Percentiles rank a stretch among this genome's conserved stretches.
Evolutionary conservation across 495 filamentous ascomycete genomes (phyloP).

Genomic region (Penicillium egyptiacum): DNA sequence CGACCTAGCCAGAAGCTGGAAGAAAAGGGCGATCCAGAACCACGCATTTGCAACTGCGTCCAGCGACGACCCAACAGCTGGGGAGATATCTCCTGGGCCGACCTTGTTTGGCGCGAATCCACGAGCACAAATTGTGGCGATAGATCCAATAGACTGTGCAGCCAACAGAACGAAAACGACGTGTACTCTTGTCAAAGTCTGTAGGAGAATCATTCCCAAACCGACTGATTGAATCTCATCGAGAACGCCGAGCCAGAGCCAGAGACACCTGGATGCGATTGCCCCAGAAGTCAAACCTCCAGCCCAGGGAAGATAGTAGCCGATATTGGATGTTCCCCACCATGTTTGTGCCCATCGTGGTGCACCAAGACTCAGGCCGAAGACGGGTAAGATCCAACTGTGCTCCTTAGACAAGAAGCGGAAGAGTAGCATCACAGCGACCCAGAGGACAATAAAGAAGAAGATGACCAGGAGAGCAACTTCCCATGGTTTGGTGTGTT

Average conservation of each 20-base stretch:
- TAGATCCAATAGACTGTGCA: conserved; percentile 56
- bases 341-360: conserved; percentile 67
- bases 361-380: conserved; percentile 62
- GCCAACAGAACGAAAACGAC: conserved; percentile 55
- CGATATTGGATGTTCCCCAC: conserved; percentile 59
- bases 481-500: conserved; percentile 53
- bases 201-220: conserved; percentile 63
- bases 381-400: conserved; percentile 65
- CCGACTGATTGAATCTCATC: conserved; percentile 64
- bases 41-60: conserved; percentile 45
- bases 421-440: conserved; percentile 48
- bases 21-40: conserved; percentile 58
- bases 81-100: conserved; percentile 62
- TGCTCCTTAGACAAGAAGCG: conserved; percentile 52
- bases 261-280: conserved; percentile 54
- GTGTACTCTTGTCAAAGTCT: conserved; percentile 62
- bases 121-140: conserved; percentile 58
- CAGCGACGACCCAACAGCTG: conserved; percentile 49
- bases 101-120: conserved; percentile 58
- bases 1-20: conserved; percentile 42
- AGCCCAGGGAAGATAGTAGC: conserved; percentile 60
- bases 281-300: conserved; percentile 50
- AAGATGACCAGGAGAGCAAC: conserved; percentile 52
- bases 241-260: conserved; percentile 66
- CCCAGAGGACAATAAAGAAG: conserved; percentile 63